Base-by-base conservation (phyloP, 2,329 filamentous ascomycete species). In the Coniochaeta prunicola region DNA sequence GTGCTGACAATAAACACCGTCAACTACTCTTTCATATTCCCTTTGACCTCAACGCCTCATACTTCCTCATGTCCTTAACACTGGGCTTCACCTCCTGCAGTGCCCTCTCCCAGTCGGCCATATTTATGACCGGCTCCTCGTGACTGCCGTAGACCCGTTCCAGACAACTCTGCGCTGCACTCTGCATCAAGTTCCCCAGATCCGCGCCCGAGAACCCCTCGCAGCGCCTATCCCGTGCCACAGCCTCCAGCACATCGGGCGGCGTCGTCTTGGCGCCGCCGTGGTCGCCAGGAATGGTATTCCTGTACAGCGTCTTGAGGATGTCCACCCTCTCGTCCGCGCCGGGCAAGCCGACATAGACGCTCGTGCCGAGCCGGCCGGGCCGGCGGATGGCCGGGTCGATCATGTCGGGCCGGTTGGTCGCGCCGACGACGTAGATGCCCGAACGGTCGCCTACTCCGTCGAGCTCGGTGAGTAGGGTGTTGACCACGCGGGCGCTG, bases 401-500 rank as follows among this genome's bases (percentile, higher is more conserved):
- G 65, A 99, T 97, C 76, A 96, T 96, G 69, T 97, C 93, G 0
- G 93, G 93, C 0, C 94, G 80, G 72, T 99, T 99, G 2, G 94
- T 97, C 0, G 94, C 94, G 26, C 90, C 94, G 60, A 99, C 91
- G 17, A 99, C 88, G 72, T 94, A 97, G 62, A 99, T 92, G 17
- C 93, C 93, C 53, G 86, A 82, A 38, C 94, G 85, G 64, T 84
- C 87, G 62, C 83, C 85, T 7, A 96, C 82, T 56, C 94, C 94
- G 68, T 99, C 94, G 1, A 99, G 83, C 71, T 99, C 94, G 0
- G 94, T 96, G 33, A 99, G 86, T 0, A 99, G 81, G 0, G 93
- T 96, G 71, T 97, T 97, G 64, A 99, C 94, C 2, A 99, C 91
- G 34, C 94, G 86, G 1, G 91, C 87, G 53, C 89, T 91, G 6